Conservation (phyloP, 192 early-diverging fungal genomes). For the Backusella psychrophila region DNA sequence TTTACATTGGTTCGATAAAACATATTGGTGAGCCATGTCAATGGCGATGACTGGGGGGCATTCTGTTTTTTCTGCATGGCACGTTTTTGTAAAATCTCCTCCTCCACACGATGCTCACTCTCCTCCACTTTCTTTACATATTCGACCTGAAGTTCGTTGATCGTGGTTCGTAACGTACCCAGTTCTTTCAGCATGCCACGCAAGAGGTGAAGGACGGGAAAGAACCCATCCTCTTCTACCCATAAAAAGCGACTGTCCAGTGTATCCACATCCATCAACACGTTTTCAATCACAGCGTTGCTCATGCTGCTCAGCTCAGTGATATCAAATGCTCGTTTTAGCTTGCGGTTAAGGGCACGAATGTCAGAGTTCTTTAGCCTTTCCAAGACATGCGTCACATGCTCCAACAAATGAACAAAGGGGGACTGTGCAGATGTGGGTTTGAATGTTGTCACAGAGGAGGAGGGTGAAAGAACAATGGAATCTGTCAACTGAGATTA, state of each 20-base stretch:
- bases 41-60: neutral
- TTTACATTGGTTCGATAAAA: conserved; percentile 8
- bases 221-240: conserved; percentile 32
- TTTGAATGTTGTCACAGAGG: conserved; percentile 5
- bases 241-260: conserved; percentile 47
- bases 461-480: neutral
- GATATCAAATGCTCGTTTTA: conserved; percentile 56
- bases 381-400: conserved; percentile 39
- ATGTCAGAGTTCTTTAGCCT: conserved; percentile 50
- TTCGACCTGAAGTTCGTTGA: conserved; percentile 59
- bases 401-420: conserved; percentile 40
- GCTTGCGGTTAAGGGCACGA: conserved; percentile 44
- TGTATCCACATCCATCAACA: conserved; percentile 46
- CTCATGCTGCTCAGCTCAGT: conserved; percentile 52
- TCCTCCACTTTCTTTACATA: conserved; percentile 60
- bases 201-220: conserved; percentile 40
- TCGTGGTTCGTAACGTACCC: conserved; percentile 48
- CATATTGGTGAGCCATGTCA: conserved; percentile 14
- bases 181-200: conserved; percentile 51
- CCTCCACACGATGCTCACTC: conserved; percentile 46
- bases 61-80: neutral
- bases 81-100: conserved; percentile 39
- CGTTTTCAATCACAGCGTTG: conserved; percentile 59
- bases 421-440: conserved; percentile 16
- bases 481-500: neutral